Conservation (phyloP, 257 asterid genomes). For the Fraxinus pennsylvanica region DNA sequence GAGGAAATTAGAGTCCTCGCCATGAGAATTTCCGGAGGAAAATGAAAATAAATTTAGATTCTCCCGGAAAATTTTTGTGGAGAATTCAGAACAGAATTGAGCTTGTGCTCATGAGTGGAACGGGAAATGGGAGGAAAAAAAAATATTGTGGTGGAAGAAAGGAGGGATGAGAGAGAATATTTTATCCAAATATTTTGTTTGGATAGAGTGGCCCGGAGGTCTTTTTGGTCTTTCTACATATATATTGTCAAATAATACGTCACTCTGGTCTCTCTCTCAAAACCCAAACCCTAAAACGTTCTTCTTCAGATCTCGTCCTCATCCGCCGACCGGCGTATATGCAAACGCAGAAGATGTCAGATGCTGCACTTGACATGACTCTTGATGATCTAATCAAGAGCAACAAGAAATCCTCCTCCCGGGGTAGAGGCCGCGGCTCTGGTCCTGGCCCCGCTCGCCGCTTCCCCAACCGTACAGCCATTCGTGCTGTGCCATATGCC, state of each 20-base stretch:
- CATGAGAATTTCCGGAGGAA: slow-evolving; percentile 44
- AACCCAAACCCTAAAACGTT: neutral
- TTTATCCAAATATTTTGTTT: neutral
- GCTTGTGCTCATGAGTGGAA: neutral
- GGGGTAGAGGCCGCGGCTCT: neutral
- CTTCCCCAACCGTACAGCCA: slow-evolving; percentile 24
- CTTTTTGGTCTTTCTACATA: neutral
- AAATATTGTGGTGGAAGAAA: neutral
- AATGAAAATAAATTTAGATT: neutral
- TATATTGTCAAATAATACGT: neutral
- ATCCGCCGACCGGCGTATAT: neutral
- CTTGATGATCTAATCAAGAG: slow-evolving; percentile 45
- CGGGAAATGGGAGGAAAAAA: neutral
- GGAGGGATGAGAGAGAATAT: neutral
- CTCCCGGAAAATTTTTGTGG: neutral
- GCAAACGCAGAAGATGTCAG: neutral
- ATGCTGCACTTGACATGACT: slow-evolving; percentile 36
- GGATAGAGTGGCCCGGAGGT: neutral
- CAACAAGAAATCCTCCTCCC: slow-evolving; percentile 20
- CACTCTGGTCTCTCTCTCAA: neutral
- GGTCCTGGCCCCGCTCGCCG: slow-evolving; percentile 27
- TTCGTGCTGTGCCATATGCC: slow-evolving; percentile 33
- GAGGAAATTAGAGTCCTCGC: slow-evolving; percentile 91
- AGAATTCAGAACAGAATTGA: neutral
- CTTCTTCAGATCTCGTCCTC: neutral